Evolutionary conservation across 1,139 yeast species (phyloP), one percentile per base, ranked within the genome.

Genomic region (Pneumocystis murina): DNA sequence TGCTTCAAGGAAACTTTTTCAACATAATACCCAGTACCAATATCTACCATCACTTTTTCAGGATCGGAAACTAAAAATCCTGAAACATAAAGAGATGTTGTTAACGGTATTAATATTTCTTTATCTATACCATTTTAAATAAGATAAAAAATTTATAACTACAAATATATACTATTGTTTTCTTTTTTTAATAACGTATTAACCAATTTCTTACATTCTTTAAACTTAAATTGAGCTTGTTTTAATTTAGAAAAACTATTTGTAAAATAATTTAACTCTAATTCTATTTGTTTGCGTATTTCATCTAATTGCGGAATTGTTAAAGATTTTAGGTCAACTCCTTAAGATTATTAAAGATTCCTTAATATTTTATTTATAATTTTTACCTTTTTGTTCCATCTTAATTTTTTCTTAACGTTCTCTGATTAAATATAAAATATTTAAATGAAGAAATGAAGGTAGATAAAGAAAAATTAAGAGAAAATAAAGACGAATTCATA

Each of bases 21-120:
- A 39, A 90, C 94, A 72, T 82, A 92, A 74, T 92, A 92, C 1
- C 97, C 97, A 0, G 98, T 92, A 41, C 99, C 99, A 59, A 92
- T 85, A 72, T 92, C 99, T 20, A 94, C 96, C 75, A 92, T 79
- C 70, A 86, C 92, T 65, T 80, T 83, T 67, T 85, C 81, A 60
- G 81, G 81, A 67, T 85, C 82, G 61, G 79, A 79, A 64, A 79
- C 67, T 58, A 73, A 66, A 66, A 78, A 81, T 1, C 98, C 99
- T 1, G 96, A 96, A 36, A 92, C 86, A 70, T 94, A 92, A 60
- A 92, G 77, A 0, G 96, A 88, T 59, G 91, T 81, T 0, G 97
- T 89, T 68, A 94, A 78, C 6, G 99, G 98, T 0, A 94, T 89
- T 68, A 92, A 78, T 43, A 92, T 74, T 40, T 82, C 81, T 64